Conservation (phyloP, 345 rosid species). For the Angophora floribunda region DNA sequence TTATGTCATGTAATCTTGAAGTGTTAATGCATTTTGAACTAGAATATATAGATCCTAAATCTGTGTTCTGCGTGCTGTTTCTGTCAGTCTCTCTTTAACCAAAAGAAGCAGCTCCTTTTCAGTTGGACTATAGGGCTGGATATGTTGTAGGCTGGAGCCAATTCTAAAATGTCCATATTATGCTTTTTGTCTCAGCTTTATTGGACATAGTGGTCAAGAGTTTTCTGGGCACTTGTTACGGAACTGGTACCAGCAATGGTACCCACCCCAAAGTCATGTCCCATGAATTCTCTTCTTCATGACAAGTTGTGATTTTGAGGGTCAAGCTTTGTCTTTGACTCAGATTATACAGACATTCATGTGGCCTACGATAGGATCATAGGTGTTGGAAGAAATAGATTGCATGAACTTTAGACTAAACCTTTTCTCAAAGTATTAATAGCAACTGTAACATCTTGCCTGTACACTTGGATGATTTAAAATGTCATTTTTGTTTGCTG, state of each 20-base stretch:
- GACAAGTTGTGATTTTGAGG: neutral
- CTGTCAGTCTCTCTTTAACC: neutral
- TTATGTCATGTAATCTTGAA: neutral
- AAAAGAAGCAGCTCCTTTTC: neutral
- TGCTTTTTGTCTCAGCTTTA: neutral
- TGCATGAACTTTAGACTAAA: neutral
- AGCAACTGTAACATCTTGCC: neutral
- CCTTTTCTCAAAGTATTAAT: neutral
- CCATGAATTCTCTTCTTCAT: neutral
- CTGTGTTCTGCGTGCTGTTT: rapidly evolving
- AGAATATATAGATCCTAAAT: too few relatives aligned
- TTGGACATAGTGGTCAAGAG: neutral
- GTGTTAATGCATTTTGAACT: neutral
- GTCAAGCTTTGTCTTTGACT: too few relatives aligned
- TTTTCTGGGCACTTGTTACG: neutral
- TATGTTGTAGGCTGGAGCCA: neutral
- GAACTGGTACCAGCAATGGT: neutral
- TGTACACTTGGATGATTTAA: too few relatives aligned
- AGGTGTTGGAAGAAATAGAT: too few relatives aligned
- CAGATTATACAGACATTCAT: neutral
- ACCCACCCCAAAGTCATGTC: neutral
- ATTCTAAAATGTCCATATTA: neutral
- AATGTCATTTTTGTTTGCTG: too few relatives aligned
- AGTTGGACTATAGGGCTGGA: rapidly evolving
- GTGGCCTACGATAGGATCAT: neutral